Base-by-base conservation (phyloP, 148 eudicot species). In the Rhododendron kiyosumense region DNA sequence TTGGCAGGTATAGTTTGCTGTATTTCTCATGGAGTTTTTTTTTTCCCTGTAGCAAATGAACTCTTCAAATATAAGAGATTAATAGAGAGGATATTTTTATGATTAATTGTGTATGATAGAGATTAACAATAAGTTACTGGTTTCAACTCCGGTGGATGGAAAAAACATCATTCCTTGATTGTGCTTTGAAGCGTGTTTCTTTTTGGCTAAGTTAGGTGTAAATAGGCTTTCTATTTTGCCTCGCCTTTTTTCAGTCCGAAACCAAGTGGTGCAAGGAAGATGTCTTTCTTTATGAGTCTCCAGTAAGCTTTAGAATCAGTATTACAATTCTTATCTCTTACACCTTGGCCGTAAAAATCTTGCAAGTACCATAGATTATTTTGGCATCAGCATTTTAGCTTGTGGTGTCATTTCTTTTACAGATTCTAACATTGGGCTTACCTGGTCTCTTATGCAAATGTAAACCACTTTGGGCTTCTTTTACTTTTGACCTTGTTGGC, bases 1-100 rank as follows among this genome's bases (percentile, higher is more conserved):
- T 86, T 97, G 96, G 98, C 90, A 97, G 94, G 99, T 96, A 92
- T 86, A 86, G 79, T 84, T 63, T 24, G 14, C 15, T 84, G 20
- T 69, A 38, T 52, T 52, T 38, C 83, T 85, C 32, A 30, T 85
- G 79, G 34, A 59, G 9, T 41, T 38, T 41, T 41, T 61, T 61
- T 36, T 41, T 6, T 45, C 15, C 48, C 43, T 76, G 45, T 8
- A 71, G 36, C 15, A 14, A 36, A 11, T 26, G 38, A 30, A 73
- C 17, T 13, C 28, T 30, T n/a, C 30, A 26, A 28, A 2, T 14
- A 32, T 74, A 1, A 17, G 17, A 74, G 43, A 74, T 74, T 32
- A 36, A 34, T 2, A 74, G 41, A 73, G 43, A 74, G 14, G 78
- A 17, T 43, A 34, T 32, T 74, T 74, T 74, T 74, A 18, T 32